Evolutionary conservation across 1,139 yeast genomes (phyloP).

Genomic region (Lodderomyces orthopsilosis): DNA sequence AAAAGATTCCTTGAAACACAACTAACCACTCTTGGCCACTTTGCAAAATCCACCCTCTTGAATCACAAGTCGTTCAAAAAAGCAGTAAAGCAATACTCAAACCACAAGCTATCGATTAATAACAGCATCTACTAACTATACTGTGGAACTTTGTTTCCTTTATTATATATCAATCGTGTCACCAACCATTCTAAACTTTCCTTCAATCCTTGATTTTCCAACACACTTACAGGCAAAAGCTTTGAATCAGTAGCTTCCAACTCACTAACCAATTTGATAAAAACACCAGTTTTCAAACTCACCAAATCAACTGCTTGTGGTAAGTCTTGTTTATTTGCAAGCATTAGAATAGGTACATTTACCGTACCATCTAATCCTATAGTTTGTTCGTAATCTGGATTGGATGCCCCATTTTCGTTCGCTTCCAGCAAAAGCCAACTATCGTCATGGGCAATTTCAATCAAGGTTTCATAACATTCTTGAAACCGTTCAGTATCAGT

Average conservation of each 20-base stretch:
- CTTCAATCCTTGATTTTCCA: slow-evolving; percentile 79
- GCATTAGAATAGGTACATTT: slow-evolving; percentile 84
- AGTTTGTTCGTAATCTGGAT: slow-evolving; percentile 1
- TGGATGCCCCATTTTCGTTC: slow-evolving; percentile 25
- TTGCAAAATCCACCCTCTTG: too few relatives aligned
- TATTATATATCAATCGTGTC: slow-evolving; percentile 73
- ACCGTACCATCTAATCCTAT: slow-evolving; percentile 32
- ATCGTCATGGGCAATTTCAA: slow-evolving; percentile 41
- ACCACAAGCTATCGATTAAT: too few relatives aligned
- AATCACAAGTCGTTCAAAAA: too few relatives aligned
- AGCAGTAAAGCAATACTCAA: too few relatives aligned
- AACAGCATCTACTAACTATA: slow-evolving; percentile 23
- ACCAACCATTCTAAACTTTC: slow-evolving; percentile 91
- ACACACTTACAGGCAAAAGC: slow-evolving; percentile 84
- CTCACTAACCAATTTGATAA: slow-evolving; percentile 73
- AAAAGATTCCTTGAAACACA: too few relatives aligned
- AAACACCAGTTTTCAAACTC: slow-evolving; percentile 77
- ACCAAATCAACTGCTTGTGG: slow-evolving; percentile 71
- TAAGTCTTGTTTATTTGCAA: slow-evolving; percentile 92
- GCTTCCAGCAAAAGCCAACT: slow-evolving; percentile 42
- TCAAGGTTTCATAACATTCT: slow-evolving; percentile 71
- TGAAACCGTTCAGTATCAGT: slow-evolving; percentile 79
- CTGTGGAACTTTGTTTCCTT: slow-evolving; percentile 69
- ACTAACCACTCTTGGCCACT: too few relatives aligned
- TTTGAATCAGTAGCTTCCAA: slow-evolving; percentile 89